phyloP scores from a whole-genome alignment of 352 stramenopile species.

The Phytophthora melonis region DNA sequence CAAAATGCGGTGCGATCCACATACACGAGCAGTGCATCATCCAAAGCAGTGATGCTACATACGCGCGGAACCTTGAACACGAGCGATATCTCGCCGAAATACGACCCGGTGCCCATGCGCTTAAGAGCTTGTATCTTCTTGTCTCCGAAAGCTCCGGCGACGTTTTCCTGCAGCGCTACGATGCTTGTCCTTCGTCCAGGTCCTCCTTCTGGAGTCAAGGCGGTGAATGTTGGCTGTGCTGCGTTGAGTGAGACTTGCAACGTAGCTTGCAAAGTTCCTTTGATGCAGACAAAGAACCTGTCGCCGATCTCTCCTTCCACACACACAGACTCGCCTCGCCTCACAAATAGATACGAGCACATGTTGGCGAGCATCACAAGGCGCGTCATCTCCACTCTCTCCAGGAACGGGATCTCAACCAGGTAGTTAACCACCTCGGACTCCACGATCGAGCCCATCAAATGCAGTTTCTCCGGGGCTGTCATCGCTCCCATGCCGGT shows the following conservation, averaged over 20 bases:
- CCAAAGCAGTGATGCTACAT: conserved; percentile 67
- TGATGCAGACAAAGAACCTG: conserved; percentile 79
- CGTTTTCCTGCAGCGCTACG: conserved; percentile 19
- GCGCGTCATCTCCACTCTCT: conserved; percentile 63
- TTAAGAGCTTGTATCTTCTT: conserved; percentile 66
- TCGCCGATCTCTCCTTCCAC: conserved; percentile 69
- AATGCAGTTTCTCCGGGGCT: conserved; percentile 64
- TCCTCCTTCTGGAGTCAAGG: conserved; percentile 7
- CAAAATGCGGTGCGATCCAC: conserved; percentile 74
- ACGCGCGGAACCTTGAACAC: conserved; percentile 77
- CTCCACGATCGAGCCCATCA: conserved; percentile 72
- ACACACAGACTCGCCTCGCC: conserved; percentile 57
- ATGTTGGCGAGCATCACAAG: conserved; percentile 72
- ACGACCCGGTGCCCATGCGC: conserved; percentile 58
- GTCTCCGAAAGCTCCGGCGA: conserved; percentile 15
- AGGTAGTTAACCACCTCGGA: conserved; percentile 77
- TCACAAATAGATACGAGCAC: conserved; percentile 73
- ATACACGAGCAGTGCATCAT: conserved; percentile 73
- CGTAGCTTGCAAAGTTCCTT: conserved; percentile 58
- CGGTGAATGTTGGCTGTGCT: conserved; percentile 35
- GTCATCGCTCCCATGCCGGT: conserved; percentile 41
- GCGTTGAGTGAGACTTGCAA: conserved; percentile 49
- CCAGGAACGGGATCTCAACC: conserved; percentile 72
- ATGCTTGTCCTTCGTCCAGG: conserved; percentile 25
- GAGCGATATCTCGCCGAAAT: conserved; percentile 82